A percentile compares a stretch with the other conserved stretches of the same genome.
These are phyloP conservation scores for Fusarium nurragi DNA, from an alignment of 2,329 filamentous ascomycete genomes.

Conservation along the genomic window DNA sequence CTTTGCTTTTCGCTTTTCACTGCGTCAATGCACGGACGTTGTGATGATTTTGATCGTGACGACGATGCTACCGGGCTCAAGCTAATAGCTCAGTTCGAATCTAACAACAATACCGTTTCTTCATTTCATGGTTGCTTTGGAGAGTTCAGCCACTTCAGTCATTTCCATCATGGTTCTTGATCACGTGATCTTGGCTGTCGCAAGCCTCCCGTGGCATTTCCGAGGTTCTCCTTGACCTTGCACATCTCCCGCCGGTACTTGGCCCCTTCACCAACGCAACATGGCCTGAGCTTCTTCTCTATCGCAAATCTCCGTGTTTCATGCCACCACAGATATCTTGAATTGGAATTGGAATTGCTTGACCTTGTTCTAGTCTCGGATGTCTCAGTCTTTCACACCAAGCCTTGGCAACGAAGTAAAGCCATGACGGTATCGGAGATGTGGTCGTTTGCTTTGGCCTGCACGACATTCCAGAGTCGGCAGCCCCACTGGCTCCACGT, in stretches of 20 bases:
- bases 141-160: background rate
- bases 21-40: slow-evolving; percentile 34
- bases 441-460: slow-evolving; percentile 40
- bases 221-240: slow-evolving; percentile 43
- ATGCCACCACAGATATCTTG: background rate
- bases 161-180: background rate
- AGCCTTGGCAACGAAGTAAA: slow-evolving; percentile 9
- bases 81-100: background rate
- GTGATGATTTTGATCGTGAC: slow-evolving; percentile 21
- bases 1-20: slow-evolving; percentile 14
- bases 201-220: slow-evolving; percentile 39
- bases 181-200: slow-evolving; percentile 28
- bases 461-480: slow-evolving; percentile 42
- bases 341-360: background rate
- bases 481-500: slow-evolving; percentile 41
- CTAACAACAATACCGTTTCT: background rate
- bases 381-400: background rate
- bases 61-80: background rate
- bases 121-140: background rate
- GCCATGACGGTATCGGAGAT: slow-evolving; percentile 8
- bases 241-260: slow-evolving; percentile 42
- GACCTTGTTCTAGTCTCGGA: background rate
- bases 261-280: slow-evolving; percentile 27
- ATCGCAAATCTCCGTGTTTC: slow-evolving; percentile 11
- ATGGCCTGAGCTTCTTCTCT: slow-evolving; percentile 20